Conservation (phyloP, 495 filamentous ascomycete species). For the Aspergillus heteromorphus region DNA sequence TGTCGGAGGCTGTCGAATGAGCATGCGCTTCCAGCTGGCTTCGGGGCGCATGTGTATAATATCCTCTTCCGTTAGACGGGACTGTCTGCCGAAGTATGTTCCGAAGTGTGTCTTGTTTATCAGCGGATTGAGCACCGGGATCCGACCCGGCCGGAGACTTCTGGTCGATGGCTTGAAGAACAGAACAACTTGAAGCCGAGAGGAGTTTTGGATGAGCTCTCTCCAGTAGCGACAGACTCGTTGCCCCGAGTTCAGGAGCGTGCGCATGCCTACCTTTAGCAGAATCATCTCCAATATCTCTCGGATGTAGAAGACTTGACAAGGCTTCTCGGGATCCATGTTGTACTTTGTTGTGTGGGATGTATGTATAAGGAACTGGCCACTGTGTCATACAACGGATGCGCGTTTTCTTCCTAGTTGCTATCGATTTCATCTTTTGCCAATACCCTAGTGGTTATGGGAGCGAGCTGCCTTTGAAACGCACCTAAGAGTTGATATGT, state of each 20-base stretch:
- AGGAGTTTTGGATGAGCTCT: neutral
- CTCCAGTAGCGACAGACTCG: slow-evolving; percentile 10
- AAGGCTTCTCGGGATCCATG: no score
- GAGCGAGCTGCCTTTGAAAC: no score
- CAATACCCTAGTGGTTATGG: no score
- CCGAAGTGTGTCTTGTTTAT: neutral
- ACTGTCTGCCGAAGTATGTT: no score
- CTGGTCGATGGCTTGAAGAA: neutral
- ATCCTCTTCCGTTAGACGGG: no score
- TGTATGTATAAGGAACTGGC: no score
- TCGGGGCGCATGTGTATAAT: neutral
- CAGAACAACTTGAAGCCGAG: neutral
- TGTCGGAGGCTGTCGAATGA: neutral
- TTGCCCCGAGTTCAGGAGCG: slow-evolving; percentile 9
- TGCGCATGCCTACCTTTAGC: slow-evolving; percentile 4
- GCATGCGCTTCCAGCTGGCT: slow-evolving; percentile 14
- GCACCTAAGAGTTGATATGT: no score
- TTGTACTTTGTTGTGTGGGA: neutral
- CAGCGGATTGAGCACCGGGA: neutral
- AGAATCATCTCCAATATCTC: slow-evolving; percentile 10
- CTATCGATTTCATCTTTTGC: no score
- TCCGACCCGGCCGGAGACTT: neutral
- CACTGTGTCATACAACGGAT: no score
- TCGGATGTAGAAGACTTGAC: slow-evolving; percentile 3
- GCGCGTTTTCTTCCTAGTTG: no score